These are phyloP conservation scores for Apiospora arundinis DNA, from an alignment of 2,329 filamentous ascomycete genomes.

Conservation along the genomic window DNA sequence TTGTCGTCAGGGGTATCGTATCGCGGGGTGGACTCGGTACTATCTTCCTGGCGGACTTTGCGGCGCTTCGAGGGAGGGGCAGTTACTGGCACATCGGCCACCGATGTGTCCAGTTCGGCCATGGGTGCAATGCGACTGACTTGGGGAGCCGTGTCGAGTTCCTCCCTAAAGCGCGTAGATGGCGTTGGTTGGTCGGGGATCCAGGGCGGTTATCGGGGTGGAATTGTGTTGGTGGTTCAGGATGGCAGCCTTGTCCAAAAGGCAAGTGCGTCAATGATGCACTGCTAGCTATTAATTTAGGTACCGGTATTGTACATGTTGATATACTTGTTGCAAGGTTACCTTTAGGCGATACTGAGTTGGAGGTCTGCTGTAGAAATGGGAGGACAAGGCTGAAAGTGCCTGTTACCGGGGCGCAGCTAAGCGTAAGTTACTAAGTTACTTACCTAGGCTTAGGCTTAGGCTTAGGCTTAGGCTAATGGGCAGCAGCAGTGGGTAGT, in stretches of 20 bases:
- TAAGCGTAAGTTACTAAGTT: too few relatives aligned
- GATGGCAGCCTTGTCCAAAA: not conserved
- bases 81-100: constrained; percentile 21
- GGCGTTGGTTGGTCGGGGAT: too few relatives aligned
- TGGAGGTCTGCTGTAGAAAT: not conserved
- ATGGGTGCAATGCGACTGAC: not conserved
- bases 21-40: constrained; percentile 45
- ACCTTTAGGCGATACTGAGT: too few relatives aligned
- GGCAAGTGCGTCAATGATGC: too few relatives aligned
- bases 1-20: constrained; percentile 53
- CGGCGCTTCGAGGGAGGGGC: constrained; percentile 49
- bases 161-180: too few relatives aligned
- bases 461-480: not conserved
- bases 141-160: not conserved
- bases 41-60: constrained; percentile 47
- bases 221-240: not conserved
- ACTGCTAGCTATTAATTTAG: too few relatives aligned
- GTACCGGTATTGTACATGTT: too few relatives aligned
- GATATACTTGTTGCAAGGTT: too few relatives aligned
- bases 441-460: not conserved
- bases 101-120: constrained; percentile 6
- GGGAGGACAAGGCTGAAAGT: not conserved
- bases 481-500: too few relatives aligned
- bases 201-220: not conserved
- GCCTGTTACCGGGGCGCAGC: too few relatives aligned